Percentiles rank a stretch among this genome's conserved stretches.
phyloP scores from a whole-genome alignment of 2,329 filamentous ascomycete genomes.

The Berkeleyomyces basicola region DNA sequence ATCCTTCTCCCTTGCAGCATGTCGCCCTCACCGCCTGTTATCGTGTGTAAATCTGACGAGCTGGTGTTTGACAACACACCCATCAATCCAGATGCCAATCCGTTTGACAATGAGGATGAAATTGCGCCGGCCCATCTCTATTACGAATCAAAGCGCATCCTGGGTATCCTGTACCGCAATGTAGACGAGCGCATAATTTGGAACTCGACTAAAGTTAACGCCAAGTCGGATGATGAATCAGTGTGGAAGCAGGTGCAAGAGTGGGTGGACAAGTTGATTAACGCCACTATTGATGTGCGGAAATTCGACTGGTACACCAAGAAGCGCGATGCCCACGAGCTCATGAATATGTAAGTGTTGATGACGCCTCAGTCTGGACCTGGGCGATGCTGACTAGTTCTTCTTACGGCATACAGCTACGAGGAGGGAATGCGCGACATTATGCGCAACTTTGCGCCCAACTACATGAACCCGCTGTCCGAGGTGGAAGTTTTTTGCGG shows the following conservation, averaged over 20 bases:
- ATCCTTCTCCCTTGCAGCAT: constrained; percentile 21
- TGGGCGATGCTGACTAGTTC: not conserved
- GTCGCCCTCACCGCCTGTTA: constrained; percentile 28
- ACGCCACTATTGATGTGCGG: constrained; percentile 14
- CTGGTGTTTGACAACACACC: constrained; percentile 22
- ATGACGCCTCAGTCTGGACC: not conserved
- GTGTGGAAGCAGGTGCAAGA: constrained; percentile 30
- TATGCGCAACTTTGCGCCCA: constrained; percentile 20
- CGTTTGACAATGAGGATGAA: constrained; percentile 22
- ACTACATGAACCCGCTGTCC: constrained; percentile 26
- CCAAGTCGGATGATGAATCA: constrained; percentile 18
- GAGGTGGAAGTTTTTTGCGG: constrained; percentile 41
- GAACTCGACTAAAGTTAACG: constrained; percentile 27
- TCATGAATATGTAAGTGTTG: constrained; percentile 29
- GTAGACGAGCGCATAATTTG: constrained; percentile 59
- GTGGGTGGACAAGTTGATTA: constrained; percentile 16
- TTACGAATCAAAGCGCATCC: constrained; percentile 50
- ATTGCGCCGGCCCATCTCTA: constrained; percentile 36
- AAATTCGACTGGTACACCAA: constrained; percentile 22
- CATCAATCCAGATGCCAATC: constrained; percentile 17
- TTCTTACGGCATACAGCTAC: constrained; percentile 1
- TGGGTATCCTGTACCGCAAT: constrained; percentile 53
- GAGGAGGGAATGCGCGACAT: constrained; percentile 16
- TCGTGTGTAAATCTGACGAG: constrained; percentile 28
- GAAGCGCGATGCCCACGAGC: constrained; percentile 25